Percentiles rank a stretch among this genome's conserved stretches.
Evolutionary conservation across 352 stramenopile genomes (phyloP).

Genomic region (Blastocystis sp.): DNA sequence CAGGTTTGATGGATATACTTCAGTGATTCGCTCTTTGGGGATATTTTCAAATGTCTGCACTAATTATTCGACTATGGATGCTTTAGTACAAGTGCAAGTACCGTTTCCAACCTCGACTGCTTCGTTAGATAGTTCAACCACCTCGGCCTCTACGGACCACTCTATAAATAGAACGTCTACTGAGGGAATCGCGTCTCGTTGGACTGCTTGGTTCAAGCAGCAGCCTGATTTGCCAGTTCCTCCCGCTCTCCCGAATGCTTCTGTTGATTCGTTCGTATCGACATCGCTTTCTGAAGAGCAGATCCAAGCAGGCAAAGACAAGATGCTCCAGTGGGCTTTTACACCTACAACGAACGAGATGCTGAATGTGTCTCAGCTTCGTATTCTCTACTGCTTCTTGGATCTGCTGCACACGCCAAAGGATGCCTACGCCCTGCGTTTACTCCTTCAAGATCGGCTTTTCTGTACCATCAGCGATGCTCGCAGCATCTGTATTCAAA

Average conservation of each 20-base stretch:
- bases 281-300: not conserved
- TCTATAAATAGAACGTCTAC: not conserved
- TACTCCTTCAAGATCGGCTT: not conserved
- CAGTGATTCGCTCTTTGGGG: not conserved
- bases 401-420: not conserved
- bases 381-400: not conserved
- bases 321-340: not conserved
- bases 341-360: not conserved
- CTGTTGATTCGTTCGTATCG: not conserved
- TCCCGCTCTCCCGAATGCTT: not conserved
- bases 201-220: not conserved
- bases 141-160: not conserved
- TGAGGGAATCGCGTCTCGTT: not conserved
- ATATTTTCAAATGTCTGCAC: not conserved
- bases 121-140: not conserved
- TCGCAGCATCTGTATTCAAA: not conserved
- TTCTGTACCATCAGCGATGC: not conserved
- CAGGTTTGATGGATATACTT: not conserved
- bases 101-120: not conserved
- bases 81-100: not conserved
- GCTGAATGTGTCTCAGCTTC: slow-evolving; percentile 23
- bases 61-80: not conserved
- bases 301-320: not conserved
- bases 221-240: not conserved
- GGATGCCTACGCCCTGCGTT: not conserved